These are phyloP conservation scores for Actinomortierella ambigua DNA, from an alignment of 371 early-diverging fungal species.

Conservation along the genomic window DNA sequence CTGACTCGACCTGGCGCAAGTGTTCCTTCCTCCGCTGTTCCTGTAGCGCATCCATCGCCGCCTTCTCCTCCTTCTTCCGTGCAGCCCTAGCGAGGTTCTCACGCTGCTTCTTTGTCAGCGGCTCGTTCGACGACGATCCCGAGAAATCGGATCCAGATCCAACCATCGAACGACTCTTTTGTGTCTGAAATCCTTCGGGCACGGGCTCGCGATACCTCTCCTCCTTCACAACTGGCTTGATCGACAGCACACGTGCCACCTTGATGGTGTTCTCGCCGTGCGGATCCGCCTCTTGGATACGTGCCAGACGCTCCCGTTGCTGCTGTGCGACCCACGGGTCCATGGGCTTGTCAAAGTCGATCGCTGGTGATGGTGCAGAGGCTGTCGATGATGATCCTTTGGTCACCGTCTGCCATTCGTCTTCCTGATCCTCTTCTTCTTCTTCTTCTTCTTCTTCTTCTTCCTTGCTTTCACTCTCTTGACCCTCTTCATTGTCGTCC, in stretches of 20 bases:
- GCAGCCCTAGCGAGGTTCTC: constrained; percentile 44
- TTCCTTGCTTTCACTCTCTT: constrained; percentile 5
- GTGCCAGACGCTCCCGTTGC: constrained; percentile 25
- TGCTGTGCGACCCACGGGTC: constrained; percentile 46
- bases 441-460: constrained; percentile 4
- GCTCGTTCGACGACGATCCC: constrained; percentile 20
- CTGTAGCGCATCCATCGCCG: constrained; percentile 30
- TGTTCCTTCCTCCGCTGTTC: constrained; percentile 35
- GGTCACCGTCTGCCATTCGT: constrained; percentile 39
- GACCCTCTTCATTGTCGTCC: neutral
- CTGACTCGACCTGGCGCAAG: constrained; percentile 37
- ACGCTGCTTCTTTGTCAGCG: constrained; percentile 40
- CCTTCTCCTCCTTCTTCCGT: constrained; percentile 41
- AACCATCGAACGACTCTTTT: constrained; percentile 24
- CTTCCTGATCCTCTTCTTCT: constrained; percentile 13
- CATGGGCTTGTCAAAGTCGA: constrained; percentile 44
- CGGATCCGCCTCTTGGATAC: constrained; percentile 28
- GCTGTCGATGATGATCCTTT: constrained; percentile 13
- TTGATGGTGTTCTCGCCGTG: constrained; percentile 32
- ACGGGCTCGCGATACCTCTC: constrained; percentile 29
- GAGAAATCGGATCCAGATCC: constrained; percentile 10
- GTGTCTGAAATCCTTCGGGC: constrained; percentile 36
- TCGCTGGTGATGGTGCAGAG: constrained; percentile 28
- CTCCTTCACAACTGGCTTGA: constrained; percentile 40
- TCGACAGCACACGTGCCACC: constrained; percentile 37